Evolutionary conservation across 2,329 filamentous ascomycete species (phyloP), one percentile per base, ranked within the genome.

Genomic region (Hypoxylon rubiginosum): DNA sequence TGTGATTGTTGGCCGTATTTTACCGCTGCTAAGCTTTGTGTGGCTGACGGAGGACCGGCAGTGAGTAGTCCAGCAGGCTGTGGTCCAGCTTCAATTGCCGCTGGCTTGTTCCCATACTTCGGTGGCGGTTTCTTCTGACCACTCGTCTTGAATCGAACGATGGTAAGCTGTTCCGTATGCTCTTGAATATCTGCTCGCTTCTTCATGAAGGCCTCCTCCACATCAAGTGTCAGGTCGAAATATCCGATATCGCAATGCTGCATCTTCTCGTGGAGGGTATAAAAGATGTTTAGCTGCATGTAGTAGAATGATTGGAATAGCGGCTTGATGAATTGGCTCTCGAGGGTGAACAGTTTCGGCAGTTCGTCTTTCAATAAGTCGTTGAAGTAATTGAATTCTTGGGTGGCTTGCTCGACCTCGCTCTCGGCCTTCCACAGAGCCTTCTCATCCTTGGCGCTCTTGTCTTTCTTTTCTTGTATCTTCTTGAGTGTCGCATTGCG

Each of bases 251-350:
- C 94, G 79, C 97, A 94, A 71, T 87, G 90, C 82, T 99, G 96
- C 96, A 99, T 99, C 81, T 91, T 93, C 81, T 98, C 95, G 79
- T 99, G 96, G 58, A 99, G 85, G 0, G 96, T 99, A 81, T 99
- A 99, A 80, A 98, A 99, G 71, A 99, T 93, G 80, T 99, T 99
- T 71, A 99, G 88, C 81, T 99, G 96, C 96, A 99, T 99, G 84
- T 98, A 99, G 82, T 99, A 99, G 83, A 99, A 99, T 9, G 93
- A 97, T 79, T 98, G 96, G 85, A 99, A 99, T 7, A 99, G 88
- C 2, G 96, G 96, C 72, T 93, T 91, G 79, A 99, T 99, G 79
- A 99, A 98, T 79, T 98, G 92, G 69, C 91, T 88, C 80, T 99
- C 96, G 17, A 99, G 88, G 7, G 83, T 80, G 80, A 99, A 99